Base-by-base conservation (phyloP, 805 yeast genomes). In the Wickerhamiella azyma region DNA sequence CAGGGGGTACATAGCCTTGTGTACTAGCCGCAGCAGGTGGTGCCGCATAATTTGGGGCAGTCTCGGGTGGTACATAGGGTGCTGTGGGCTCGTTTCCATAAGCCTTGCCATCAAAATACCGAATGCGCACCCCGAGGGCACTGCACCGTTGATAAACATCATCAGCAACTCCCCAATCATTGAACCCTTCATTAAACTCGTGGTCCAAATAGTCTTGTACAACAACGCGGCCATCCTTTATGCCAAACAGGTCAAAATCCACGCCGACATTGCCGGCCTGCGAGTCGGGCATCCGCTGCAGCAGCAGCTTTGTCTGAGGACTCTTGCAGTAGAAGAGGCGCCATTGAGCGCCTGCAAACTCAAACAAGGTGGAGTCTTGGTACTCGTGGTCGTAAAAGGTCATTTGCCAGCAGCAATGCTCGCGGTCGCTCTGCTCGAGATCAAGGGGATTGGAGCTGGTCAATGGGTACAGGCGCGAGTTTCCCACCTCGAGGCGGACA, bases 211-310 rank as follows among this genome's bases (percentile, higher is more conserved):
- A 41, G 9, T 41, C 39, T 16, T 26, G 26, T 5, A 28, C 13
- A 24, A 21, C 21, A 5, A 32, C 28, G 5, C 26, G 10, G 33
- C 26, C 36, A 5, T 41, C 35, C 13, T 24, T 14, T 3, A 29
- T 26, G 1, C 44, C 38, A 8, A 41, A 7, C 8, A 41, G 30
- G 13, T 41, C 44, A 14, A 41, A 41, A 17, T 41, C 38, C 2
- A 41, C 33, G 26, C 26, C 44, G 24, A 41, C 33, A 9, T n/a
- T 29, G 7, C 44, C 44, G 4, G 26, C 36, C 16, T 32, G 14
- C 16, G 35, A 18, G 19, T 19, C 36, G 9, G 44, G 44, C 37
- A 41, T 32, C 7, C 44, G 37, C 26, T 41, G 44, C 30, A 41
- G n/a, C 16, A 41, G 16, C 4, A 41, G 44, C 44, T 30, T 41